phyloP scores from a whole-genome alignment of 2,329 filamentous ascomycete genomes.

The Thyridium curvatum region DNA sequence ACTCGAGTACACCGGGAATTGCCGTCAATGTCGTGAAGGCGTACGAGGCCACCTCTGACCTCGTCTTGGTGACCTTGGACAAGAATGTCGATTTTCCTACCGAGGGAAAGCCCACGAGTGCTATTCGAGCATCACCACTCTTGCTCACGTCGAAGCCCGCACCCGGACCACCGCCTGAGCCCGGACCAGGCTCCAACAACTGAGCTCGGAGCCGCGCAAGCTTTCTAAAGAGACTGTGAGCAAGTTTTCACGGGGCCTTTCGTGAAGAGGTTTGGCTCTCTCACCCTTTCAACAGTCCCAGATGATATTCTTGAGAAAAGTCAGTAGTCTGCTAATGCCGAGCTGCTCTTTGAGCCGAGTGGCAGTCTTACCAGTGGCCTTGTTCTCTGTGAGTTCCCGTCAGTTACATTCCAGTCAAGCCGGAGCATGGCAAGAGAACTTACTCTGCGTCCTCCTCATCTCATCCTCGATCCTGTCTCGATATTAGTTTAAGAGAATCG shows the following conservation, averaged over 20 bases:
- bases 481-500: no score
- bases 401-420: background rate
- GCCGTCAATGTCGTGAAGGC: constrained; percentile 96
- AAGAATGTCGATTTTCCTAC: constrained; percentile 98
- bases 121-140: constrained; percentile 92
- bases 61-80: constrained; percentile 98
- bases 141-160: constrained; percentile 92
- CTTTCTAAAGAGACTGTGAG: constrained; percentile 54
- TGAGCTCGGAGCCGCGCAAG: constrained; percentile 92
- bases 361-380: constrained; percentile 77
- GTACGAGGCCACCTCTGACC: constrained; percentile 92
- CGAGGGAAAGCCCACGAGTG: constrained; percentile 96
- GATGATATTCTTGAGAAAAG: constrained; percentile 73
- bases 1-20: constrained; percentile 94
- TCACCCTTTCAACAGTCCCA: constrained; percentile 95
- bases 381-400: constrained; percentile 65
- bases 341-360: no score
- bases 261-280: constrained; percentile 11
- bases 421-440: constrained; percentile 19
- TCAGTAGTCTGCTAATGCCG: no score
- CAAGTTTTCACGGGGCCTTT: constrained; percentile 3
- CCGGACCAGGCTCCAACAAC: constrained; percentile 81
- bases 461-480: constrained; percentile 91
- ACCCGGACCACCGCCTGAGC: constrained; percentile 70
- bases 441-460: constrained; percentile 98